Evolutionary conservation across 2,329 filamentous ascomycete species (phyloP), one percentile per base, ranked within the genome.

Genomic region (Fusarium sp.): DNA sequence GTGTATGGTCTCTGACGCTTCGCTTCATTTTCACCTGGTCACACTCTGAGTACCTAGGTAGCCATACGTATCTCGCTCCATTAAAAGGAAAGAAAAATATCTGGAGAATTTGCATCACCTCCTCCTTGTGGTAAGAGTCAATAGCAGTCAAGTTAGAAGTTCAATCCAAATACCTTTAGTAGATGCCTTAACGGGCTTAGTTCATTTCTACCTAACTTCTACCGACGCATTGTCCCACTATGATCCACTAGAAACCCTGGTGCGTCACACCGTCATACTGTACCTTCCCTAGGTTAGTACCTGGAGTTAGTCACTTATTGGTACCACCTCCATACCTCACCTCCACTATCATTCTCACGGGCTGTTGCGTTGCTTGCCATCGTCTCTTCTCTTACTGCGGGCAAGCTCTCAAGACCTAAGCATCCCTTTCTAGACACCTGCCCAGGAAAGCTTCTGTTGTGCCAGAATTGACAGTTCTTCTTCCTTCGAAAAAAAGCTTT

Each of bases 251-350:
- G 40, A 46, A 66, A 62, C 62, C 63, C 62, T 66, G 55, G 53
- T 68, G 67, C 56, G 67, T 71, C 67, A 70, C 67, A 68, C 64
- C 55, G 68, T 71, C 67, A 68, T 70, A 63, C 59, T 51, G 51
- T 53, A 63, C 59, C 54, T 55, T 53, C 20, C 41, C 41, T 22
- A 44, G 41, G 20, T 44, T 44, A 52, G 49, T 52, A n/a, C 34
- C 18, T 38, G 34, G 18, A 38, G 34, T 38, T 38, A n/a, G 34
- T 38, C 34, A n/a, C 34, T 38, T 38, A n/a, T n/a, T n/a, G 34
- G 34, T 38, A 38, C 34, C 34, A n/a, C 18, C 34, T 38, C 34
- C 34, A 38, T 38, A 38, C 34, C 34, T 30, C 12, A 30, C 29
- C 29, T 30, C 29, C 29, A 30, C 29, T 30, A 51, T 34, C 47